A percentile compares a stretch with the other conserved stretches of the same genome.
Conservation (phyloP, 2,329 filamentous ascomycete species). For the Aspergillus sp. region DNA sequence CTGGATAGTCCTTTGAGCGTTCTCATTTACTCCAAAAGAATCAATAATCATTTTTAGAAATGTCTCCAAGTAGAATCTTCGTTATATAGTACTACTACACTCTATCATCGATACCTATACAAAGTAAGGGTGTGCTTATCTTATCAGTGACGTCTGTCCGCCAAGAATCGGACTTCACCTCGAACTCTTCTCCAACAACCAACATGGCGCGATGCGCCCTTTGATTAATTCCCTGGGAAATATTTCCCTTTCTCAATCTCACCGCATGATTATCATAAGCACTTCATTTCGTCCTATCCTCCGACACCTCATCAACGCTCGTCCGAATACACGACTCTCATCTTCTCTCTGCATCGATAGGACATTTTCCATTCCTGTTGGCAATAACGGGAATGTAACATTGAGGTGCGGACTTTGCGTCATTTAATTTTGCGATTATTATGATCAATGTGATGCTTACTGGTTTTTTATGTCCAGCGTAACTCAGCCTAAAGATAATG, state of each 20-base stretch:
- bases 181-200: neutral
- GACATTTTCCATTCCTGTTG: constrained; percentile 20
- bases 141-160: too few species aligned
- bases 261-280: neutral
- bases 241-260: neutral
- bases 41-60: too few species aligned
- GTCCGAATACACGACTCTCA: constrained; percentile 3
- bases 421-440: too few species aligned
- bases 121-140: too few species aligned
- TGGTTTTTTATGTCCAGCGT: constrained; percentile 12
- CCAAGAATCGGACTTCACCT: too few species aligned
- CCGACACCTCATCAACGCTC: neutral
- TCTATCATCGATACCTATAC: too few species aligned
- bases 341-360: constrained; percentile 15
- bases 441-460: neutral
- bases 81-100: too few species aligned
- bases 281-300: neutral
- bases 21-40: too few species aligned
- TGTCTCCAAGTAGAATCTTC: too few species aligned
- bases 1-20: neutral
- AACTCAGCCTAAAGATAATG: constrained; percentile 8
- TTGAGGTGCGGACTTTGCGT: constrained; percentile 16
- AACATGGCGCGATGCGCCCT: constrained; percentile 20
- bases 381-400: constrained; percentile 23
- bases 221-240: neutral